Evolutionary conservation across 2,329 filamentous ascomycete genomes (phyloP).

Genomic region (Stagonosporopsis tanaceti): DNA sequence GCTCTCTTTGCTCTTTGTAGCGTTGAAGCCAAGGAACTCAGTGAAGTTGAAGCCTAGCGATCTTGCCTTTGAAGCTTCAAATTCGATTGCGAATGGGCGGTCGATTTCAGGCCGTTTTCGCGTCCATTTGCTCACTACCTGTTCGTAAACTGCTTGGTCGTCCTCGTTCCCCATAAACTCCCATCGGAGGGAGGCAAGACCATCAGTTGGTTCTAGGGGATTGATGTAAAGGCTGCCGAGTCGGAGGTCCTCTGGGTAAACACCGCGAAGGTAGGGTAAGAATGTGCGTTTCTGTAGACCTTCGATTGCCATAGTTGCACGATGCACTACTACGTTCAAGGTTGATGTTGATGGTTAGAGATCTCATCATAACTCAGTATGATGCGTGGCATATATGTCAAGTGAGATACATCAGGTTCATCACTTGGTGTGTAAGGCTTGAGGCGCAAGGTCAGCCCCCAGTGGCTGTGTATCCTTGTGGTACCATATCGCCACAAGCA

Average conservation of each 20-base stretch:
- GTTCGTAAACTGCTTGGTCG: neutral
- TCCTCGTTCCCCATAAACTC: neutral
- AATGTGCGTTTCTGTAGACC: conserved; percentile 1
- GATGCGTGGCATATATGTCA: neutral
- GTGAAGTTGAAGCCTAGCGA: neutral
- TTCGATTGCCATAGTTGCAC: neutral
- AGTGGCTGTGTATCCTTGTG: conserved; percentile 2
- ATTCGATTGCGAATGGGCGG: neutral
- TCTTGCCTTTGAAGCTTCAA: neutral
- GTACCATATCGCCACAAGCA: neutral
- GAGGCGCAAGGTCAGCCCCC: neutral
- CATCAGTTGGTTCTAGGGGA: conserved; percentile 2
- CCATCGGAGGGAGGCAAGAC: neutral
- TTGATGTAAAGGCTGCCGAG: conserved; percentile 6
- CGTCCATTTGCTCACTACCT: conserved; percentile 2
- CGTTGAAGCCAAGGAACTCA: neutral
- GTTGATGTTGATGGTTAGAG: neutral
- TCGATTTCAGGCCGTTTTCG: neutral
- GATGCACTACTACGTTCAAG: neutral
- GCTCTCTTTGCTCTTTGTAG: neutral
- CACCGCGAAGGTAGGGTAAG: conserved; percentile 4
- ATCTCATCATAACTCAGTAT: neutral
- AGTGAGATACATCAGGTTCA: neutral
- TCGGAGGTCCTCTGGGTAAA: neutral
- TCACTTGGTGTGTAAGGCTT: neutral